Percentiles rank a stretch among this genome's conserved stretches.
Conservation (phyloP, 2,329 filamentous ascomycete genomes). For the Pseudopithomyces maydicus region DNA sequence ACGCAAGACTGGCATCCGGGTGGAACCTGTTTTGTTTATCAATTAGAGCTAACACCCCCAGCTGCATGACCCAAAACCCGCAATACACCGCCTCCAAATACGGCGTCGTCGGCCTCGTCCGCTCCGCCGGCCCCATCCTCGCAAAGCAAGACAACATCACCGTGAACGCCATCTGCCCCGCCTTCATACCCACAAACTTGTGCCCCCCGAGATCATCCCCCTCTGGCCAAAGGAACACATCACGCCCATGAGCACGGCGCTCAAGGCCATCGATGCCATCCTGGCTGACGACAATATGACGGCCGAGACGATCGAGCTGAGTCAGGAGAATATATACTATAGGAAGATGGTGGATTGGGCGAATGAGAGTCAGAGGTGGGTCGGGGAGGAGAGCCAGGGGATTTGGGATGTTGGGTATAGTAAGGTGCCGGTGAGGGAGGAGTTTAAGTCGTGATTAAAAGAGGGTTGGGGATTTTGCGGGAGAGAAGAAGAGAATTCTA, state of each 20-base stretch:
- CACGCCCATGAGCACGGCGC: constrained; percentile 48
- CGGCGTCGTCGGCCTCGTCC: constrained; percentile 47
- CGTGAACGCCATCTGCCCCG: constrained; percentile 49
- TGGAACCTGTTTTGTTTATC: no score
- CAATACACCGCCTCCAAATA: constrained; percentile 52
- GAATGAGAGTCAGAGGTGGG: constrained; percentile 49
- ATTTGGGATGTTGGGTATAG: constrained; percentile 42
- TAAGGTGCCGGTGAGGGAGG: constrained; percentile 27
- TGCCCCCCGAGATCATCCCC: constrained; percentile 45
- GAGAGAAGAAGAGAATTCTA: no score
- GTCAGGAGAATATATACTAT: constrained; percentile 48
- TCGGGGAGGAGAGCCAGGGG: constrained; percentile 32
- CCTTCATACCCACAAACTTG: constrained; percentile 46
- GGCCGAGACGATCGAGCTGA: constrained; percentile 49
- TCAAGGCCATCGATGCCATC: constrained; percentile 47
- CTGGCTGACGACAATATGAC: constrained; percentile 40
- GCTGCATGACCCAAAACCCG: constrained; percentile 40
- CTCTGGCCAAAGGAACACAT: constrained; percentile 47
- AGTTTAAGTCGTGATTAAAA: constrained; percentile 13
- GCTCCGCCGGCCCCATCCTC: constrained; percentile 42
- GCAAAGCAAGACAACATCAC: constrained; percentile 38
- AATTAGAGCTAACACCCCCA: not conserved
- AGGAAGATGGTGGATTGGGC: constrained; percentile 45
- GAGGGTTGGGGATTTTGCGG: not conserved
- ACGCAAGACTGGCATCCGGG: no score